phyloP scores from a whole-genome alignment of 2,329 filamentous ascomycete genomes.

The Ophiostoma populinum region DNA sequence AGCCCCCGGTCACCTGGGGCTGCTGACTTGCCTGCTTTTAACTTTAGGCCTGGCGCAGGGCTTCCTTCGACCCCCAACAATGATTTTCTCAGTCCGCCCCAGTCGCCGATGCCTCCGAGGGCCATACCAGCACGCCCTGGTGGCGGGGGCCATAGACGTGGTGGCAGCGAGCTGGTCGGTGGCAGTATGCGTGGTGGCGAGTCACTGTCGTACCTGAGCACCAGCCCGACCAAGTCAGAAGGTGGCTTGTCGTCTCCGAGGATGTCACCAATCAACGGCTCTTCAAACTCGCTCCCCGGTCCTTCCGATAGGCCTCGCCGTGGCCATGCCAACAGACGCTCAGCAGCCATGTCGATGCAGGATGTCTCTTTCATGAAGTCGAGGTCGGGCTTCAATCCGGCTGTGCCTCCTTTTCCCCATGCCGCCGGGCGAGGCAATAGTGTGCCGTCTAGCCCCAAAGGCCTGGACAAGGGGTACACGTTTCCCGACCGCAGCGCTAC shows the following conservation, averaged over 20 bases:
- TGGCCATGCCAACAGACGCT: constrained; percentile 67
- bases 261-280: constrained; percentile 29
- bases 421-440: constrained; percentile 39
- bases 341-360: constrained; percentile 66
- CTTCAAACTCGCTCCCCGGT: constrained; percentile 31
- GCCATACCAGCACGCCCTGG: constrained; percentile 33
- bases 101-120: constrained; percentile 34
- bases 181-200: constrained; percentile 45
- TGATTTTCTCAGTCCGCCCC: constrained; percentile 34
- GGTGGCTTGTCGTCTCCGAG: constrained; percentile 39
- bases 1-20: constrained; percentile 28
- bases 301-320: constrained; percentile 61
- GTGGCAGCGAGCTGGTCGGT: constrained; percentile 75
- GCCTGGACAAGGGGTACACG: constrained; percentile 21
- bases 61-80: constrained; percentile 18
- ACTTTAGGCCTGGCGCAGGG: constrained; percentile 18
- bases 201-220: constrained; percentile 44
- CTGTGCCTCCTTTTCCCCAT: constrained; percentile 14
- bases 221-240: constrained; percentile 50
- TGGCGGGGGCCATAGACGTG: constrained; percentile 61
- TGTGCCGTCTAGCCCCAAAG: constrained; percentile 43
- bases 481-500: constrained; percentile 11
- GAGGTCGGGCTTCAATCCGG: constrained; percentile 26
- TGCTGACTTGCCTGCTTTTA: constrained; percentile 39
- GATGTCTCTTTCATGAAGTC: constrained; percentile 58